These are phyloP conservation scores for Pythium aquatile DNA, from an alignment of 352 stramenopile genomes.

Conservation along the genomic window DNA sequence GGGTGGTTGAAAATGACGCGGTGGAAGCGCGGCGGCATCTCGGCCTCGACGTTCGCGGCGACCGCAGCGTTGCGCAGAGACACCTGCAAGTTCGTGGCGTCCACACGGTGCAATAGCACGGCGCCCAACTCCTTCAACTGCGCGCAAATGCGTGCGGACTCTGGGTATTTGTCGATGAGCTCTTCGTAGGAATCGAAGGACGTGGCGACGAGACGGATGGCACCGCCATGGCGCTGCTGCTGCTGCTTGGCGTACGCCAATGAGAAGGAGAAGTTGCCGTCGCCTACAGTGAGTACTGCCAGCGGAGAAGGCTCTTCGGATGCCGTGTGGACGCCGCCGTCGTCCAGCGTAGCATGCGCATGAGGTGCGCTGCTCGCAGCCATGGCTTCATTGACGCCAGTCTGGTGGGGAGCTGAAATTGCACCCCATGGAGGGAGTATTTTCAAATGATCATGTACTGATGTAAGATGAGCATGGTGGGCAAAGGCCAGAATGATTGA, in stretches of 20 bases:
- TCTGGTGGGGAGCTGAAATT: neutral
- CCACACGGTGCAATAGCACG: constrained; percentile 53
- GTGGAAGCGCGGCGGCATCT: constrained; percentile 42
- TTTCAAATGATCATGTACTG: neutral
- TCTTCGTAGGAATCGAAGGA: constrained; percentile 68
- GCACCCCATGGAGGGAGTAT: constrained; percentile 2
- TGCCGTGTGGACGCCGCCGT: neutral
- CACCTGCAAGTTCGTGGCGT: constrained; percentile 59
- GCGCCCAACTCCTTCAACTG: constrained; percentile 44
- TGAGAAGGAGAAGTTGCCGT: constrained; percentile 42
- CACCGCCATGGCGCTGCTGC: neutral
- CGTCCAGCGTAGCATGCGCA: neutral
- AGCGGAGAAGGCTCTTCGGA: neutral
- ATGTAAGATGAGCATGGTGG: neutral
- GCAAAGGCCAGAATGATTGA: neutral
- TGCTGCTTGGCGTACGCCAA: constrained; percentile 24
- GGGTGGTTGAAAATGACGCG: constrained; percentile 94
- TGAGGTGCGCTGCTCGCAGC: neutral
- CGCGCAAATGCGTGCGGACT: constrained; percentile 37
- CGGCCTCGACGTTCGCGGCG: constrained; percentile 8
- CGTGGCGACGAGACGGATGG: constrained; percentile 26
- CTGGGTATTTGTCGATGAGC: constrained; percentile 63
- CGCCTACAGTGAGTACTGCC: constrained; percentile 29
- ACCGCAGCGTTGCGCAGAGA: constrained; percentile 30
- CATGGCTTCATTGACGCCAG: constrained; percentile 2